Conservation (phyloP, 192 early-diverging fungal species). For the Spinellus fusiger region DNA sequence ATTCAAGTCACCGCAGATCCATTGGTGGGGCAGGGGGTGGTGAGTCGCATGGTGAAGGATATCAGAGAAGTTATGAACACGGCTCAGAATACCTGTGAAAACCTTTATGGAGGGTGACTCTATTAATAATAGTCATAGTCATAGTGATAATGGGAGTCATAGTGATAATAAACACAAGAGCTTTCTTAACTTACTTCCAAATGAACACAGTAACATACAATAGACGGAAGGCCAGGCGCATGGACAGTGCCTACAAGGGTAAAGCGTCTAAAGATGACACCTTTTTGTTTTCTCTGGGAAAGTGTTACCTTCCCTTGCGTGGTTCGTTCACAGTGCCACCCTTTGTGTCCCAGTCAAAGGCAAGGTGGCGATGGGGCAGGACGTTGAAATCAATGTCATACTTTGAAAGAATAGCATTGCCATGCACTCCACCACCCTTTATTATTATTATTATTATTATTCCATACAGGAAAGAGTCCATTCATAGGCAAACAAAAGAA, state of each 20-base stretch:
- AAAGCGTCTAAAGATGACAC: conserved; percentile 38
- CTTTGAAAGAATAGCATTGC: conserved; percentile 68
- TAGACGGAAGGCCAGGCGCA: conserved; percentile 38
- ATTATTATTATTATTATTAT: neutral
- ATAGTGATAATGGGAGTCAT: too few species aligned
- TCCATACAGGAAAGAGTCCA: neutral
- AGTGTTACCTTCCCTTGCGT: conserved; percentile 53
- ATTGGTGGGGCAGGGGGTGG: conserved; percentile 54
- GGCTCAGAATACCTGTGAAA: conserved; percentile 68
- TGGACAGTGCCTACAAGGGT: conserved; percentile 57
- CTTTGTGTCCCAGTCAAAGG: conserved; percentile 64
- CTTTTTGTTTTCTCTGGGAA: conserved; percentile 1
- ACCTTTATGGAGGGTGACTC: too few species aligned
- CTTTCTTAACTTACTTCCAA: conserved; percentile 45
- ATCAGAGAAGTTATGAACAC: conserved; percentile 61
- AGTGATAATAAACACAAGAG: neutral
- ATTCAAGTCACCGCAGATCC: conserved; percentile 73
- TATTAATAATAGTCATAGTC: neutral
- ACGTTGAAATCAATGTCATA: conserved; percentile 56
- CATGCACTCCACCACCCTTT: conserved; percentile 70
- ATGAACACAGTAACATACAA: conserved; percentile 69
- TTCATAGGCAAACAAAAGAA: neutral
- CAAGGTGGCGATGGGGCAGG: conserved; percentile 61
- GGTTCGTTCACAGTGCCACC: conserved; percentile 59
- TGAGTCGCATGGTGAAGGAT: conserved; percentile 54